Evolutionary conservation across 768 basidiomycete genomes (phyloP).

Genomic region (Macrolepiota fuliginosa): DNA sequence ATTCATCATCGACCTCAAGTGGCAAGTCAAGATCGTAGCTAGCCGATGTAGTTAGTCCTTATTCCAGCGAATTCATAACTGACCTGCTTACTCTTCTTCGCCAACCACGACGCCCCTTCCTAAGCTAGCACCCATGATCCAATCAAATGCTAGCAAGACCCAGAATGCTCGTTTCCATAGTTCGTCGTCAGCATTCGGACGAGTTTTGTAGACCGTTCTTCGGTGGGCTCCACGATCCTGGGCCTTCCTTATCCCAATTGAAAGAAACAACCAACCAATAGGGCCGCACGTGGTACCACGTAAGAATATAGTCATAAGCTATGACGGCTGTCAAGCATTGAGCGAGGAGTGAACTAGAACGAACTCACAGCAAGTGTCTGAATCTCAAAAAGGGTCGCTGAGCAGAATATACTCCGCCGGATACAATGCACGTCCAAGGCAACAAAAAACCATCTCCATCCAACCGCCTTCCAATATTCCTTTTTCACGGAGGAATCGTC

Average conservation of each 20-base stretch:
- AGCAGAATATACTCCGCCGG: slow-evolving; percentile 50
- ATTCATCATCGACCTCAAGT: slow-evolving; percentile 79
- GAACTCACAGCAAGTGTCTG: slow-evolving; percentile 39
- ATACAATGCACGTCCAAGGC: slow-evolving; percentile 42
- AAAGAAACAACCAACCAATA: slow-evolving; percentile 52
- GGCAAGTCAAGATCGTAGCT: slow-evolving; percentile 85
- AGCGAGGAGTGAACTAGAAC: background rate
- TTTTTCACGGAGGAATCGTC: slow-evolving; percentile 15
- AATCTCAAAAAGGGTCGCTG: slow-evolving; percentile 60
- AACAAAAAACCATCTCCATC: slow-evolving; percentile 52
- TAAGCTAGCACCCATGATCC: slow-evolving; percentile 47
- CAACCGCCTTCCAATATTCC: slow-evolving; percentile 52
- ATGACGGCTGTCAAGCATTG: background rate
- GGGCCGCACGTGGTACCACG: slow-evolving; percentile 47
- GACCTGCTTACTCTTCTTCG: slow-evolving; percentile 61
- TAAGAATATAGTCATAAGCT: slow-evolving; percentile 58
- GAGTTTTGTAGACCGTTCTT: slow-evolving; percentile 49
- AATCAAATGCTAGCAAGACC: slow-evolving; percentile 62
- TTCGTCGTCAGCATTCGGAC: slow-evolving; percentile 56
- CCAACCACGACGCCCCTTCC: slow-evolving; percentile 56
- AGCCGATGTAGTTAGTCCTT: slow-evolving; percentile 8
- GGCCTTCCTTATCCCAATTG: slow-evolving; percentile 56
- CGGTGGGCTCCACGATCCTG: slow-evolving; percentile 80
- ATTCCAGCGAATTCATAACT: background rate
- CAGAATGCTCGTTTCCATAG: slow-evolving; percentile 81